Evolutionary conservation across 1,284 basidiomycete species (phyloP), one percentile per base, ranked within the genome.

Genomic region (Rhodotorula sp.): DNA sequence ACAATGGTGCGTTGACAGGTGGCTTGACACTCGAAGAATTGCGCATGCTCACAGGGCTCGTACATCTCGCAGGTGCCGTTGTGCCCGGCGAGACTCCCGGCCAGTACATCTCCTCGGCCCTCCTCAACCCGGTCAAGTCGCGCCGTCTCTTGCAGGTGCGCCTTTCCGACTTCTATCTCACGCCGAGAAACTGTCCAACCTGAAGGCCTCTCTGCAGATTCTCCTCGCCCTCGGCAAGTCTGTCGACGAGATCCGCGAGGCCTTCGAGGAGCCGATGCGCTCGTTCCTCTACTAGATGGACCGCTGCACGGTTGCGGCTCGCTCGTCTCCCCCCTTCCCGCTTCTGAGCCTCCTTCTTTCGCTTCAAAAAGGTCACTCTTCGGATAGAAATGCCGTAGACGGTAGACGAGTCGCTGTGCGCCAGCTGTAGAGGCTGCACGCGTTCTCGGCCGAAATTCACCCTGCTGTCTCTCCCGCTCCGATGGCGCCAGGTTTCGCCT

Each of bases 111-210:
- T 50, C 71, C 16, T 54, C 72, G 9, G 72, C 74, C 4, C 57
- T 61, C 46, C 50, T 78, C 16, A 77, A 77, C 66, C 74, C 77
- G 3, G 72, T 71, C 53, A 76, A 78, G 68, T 44, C 74, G 17
- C 69, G 74, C 16, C 34, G 67, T 1, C 68, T 71, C 44, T 27
- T 74, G 10, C 73, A 74, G 61, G 62, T 67, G 7, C 58, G 60
- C 14, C 25, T 4, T 16, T n/a, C 27, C 3, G 4, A 5, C 23
- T 10, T n/a, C 4, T 16, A 5, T 14, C 25, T 14, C 25, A 7
- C 52, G 25, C 25, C 3, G 14, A 7, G 7, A 14, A n/a, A 2
- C 3, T n/a, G 21, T n/a, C 52, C 27, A 12, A 53, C 52, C 1
- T 13, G 8, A 3, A 25, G 9, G 12, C 16, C 23, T n/a, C 7